Conservation (phyloP, 192 early-diverging fungal species). For the Chytriomyces confervae region DNA sequence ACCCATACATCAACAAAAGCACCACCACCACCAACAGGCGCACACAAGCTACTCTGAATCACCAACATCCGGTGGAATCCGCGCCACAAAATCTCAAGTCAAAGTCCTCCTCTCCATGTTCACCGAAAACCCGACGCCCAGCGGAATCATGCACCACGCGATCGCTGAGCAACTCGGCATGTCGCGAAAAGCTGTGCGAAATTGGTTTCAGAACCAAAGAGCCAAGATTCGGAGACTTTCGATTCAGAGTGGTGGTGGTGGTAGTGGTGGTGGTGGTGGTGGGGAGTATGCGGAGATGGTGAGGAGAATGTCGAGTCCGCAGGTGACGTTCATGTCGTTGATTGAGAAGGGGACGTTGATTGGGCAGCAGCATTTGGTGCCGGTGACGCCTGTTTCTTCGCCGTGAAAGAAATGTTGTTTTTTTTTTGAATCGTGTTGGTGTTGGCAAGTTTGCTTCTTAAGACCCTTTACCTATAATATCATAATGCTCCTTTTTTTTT, state of each 20-base stretch:
- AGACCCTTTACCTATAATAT: neutral
- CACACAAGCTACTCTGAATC: neutral
- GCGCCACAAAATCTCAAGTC: neutral
- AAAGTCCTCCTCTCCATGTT: neutral
- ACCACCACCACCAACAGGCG: neutral
- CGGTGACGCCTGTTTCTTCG: neutral
- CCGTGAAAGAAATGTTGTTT: neutral
- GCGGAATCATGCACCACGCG: conserved; percentile 4
- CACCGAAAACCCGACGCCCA: neutral
- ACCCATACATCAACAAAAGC: neutral
- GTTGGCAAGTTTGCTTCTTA: neutral
- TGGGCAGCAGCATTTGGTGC: neutral
- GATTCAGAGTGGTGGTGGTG: neutral
- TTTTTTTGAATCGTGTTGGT: no score
- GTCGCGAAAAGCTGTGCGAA: conserved; percentile 16
- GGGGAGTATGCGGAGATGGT: neutral
- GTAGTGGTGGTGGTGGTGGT: neutral
- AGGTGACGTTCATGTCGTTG: neutral
- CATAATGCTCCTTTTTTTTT: neutral
- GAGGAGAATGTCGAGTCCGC: neutral
- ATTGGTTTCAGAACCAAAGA: conserved; percentile 8
- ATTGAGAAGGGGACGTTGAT: neutral
- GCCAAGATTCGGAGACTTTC: neutral
- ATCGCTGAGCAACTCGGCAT: conserved; percentile 4
- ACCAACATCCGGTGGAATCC: neutral